These are phyloP conservation scores for Kodamaea neixiangensis DNA, from an alignment of 805 yeast species.

Conservation along the genomic window DNA sequence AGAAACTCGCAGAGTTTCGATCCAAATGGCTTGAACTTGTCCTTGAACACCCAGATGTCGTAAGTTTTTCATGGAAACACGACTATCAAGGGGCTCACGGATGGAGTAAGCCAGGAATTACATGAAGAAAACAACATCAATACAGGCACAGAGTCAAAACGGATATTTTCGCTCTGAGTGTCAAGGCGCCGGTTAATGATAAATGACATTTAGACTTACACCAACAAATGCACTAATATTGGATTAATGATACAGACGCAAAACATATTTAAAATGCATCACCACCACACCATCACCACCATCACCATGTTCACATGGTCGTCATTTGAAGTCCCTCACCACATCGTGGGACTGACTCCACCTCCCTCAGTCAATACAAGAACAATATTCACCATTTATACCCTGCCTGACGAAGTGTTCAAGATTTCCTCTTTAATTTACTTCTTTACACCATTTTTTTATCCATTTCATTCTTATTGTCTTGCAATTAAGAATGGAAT, in stretches of 20 bases:
- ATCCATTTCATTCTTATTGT: constrained; percentile 9
- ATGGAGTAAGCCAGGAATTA: background rate
- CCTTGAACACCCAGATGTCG: constrained; percentile 12
- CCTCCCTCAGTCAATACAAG: constrained; percentile 1
- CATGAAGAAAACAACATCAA: background rate
- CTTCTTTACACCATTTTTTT: constrained; percentile 5
- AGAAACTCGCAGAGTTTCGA: constrained; percentile 17
- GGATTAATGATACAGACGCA: constrained; percentile 10
- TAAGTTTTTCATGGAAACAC: constrained; percentile 2
- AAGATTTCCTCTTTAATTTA: background rate
- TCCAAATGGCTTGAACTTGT: constrained; percentile 14
- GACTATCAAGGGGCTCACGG: background rate
- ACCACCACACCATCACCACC: constrained; percentile 5
- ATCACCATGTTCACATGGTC: background rate
- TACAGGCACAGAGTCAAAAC: background rate
- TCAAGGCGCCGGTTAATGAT: constrained; percentile 7
- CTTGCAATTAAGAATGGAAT: constrained; percentile 9
- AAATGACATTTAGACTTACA: constrained; percentile 3
- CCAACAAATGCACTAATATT: constrained; percentile 1
- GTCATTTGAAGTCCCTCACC: background rate
- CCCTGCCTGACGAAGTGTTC: constrained; percentile 7
- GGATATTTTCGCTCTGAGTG: background rate
- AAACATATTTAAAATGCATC: constrained; percentile 4
- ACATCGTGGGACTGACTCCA: background rate
- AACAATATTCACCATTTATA: constrained; percentile 4